Evolutionary conservation across 2,329 filamentous ascomycete genomes (phyloP).

Genomic region (Botryotinia convoluta): DNA sequence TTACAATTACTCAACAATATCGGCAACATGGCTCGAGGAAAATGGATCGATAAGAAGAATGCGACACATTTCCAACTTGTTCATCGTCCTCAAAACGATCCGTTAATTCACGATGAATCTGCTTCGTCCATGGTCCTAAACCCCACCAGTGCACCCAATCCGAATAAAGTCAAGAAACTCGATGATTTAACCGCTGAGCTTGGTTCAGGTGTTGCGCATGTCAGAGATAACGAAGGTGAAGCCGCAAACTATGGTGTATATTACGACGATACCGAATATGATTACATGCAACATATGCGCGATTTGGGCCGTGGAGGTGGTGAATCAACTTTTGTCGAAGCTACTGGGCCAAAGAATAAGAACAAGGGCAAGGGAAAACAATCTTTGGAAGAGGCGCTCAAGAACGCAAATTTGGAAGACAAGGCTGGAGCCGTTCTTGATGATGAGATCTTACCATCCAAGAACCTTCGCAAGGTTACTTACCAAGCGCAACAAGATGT

Average conservation of each 20-base stretch:
- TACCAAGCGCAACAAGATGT: constrained; percentile 94
- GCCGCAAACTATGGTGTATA: constrained; percentile 92
- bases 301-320: constrained; percentile 72
- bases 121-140: constrained; percentile 91
- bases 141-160: constrained; percentile 53
- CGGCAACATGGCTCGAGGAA: constrained; percentile 36
- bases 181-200: constrained; percentile 76
- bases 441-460: constrained; percentile 73
- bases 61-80: constrained; percentile 93
- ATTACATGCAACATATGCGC: constrained; percentile 98
- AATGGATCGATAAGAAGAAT: constrained; percentile 76
- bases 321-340: constrained; percentile 80
- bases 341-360: constrained; percentile 58
- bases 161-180: constrained; percentile 61
- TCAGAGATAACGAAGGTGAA: constrained; percentile 91
- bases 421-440: constrained; percentile 61
- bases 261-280: constrained; percentile 92
- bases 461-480: constrained; percentile 71
- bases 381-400: constrained; percentile 78
- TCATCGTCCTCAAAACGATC: constrained; percentile 95
- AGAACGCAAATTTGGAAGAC: constrained; percentile 56
- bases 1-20: constrained; percentile 35
- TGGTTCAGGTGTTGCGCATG: constrained; percentile 59
- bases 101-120: constrained; percentile 86
- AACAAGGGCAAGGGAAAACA: constrained; percentile 72